Evolutionary conservation across 306 rosid genomes (phyloP).

Genomic region (Trifolium fragiferum): DNA sequence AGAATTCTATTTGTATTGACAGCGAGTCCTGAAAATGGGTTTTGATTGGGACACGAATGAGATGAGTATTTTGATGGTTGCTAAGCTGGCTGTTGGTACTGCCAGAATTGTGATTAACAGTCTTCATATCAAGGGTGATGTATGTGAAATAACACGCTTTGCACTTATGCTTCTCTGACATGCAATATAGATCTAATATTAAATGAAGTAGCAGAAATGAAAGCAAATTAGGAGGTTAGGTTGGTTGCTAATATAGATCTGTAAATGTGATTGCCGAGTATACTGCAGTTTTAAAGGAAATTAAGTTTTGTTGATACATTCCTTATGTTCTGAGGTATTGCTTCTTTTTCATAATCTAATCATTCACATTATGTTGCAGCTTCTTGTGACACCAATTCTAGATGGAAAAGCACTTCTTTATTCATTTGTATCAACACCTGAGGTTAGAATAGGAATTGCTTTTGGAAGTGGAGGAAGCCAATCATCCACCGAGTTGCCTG

Average conservation of each 20-base stretch:
- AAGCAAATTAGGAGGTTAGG: conserved; percentile 4
- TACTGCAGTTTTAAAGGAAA: conserved; percentile 8
- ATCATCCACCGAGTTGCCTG: conserved; percentile 92
- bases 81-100: conserved; percentile 84
- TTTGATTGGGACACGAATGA: conserved; percentile 97
- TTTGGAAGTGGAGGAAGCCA: conserved; percentile 99
- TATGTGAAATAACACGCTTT: conserved; percentile 54
- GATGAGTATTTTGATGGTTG: conserved; percentile 85
- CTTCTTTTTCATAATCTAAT: conserved; percentile 26
- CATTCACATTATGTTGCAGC: conserved; percentile 62
- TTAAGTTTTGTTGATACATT: not conserved
- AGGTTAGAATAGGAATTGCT: conserved; percentile 90
- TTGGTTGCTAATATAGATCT: conserved; percentile 28
- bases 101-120: conserved; percentile 94
- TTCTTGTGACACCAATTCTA: conserved; percentile 77
- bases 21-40: conserved; percentile 78
- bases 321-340: not conserved
- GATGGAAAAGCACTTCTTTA: conserved; percentile 82
- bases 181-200: not conserved
- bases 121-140: conserved; percentile 96
- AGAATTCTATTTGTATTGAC: conserved; percentile 46
- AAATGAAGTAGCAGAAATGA: conserved; percentile 11
- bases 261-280: not conserved
- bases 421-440: conserved; percentile 85
- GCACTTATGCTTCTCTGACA: conserved; percentile 23